Conservation (phyloP, 192 early-diverging fungal genomes). For the Fimicolochytrium jonesii region DNA sequence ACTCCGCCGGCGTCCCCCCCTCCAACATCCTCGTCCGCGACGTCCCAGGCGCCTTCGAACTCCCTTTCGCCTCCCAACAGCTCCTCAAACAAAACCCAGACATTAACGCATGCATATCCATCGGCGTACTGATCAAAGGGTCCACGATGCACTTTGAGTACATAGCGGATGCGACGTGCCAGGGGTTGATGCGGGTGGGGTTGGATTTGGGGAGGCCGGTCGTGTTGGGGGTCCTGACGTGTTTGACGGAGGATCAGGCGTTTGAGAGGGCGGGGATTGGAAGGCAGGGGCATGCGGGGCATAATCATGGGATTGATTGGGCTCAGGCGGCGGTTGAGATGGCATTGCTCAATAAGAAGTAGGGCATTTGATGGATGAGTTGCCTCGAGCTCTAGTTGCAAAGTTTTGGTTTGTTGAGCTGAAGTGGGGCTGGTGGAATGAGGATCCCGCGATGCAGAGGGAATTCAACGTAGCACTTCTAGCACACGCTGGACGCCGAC, state of each 20-base stretch:
- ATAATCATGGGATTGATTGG: conserved; percentile 98
- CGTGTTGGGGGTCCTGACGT: conserved; percentile 96
- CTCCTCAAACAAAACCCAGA: conserved; percentile 81
- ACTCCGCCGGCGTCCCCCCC: conserved; percentile 57
- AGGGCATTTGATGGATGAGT: no score
- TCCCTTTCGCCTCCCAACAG: conserved; percentile 82
- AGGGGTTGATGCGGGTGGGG: conserved; percentile 93
- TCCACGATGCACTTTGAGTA: conserved; percentile 99
- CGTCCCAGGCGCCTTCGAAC: conserved; percentile 92
- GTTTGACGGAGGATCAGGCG: conserved; percentile 91
- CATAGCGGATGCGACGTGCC: conserved; percentile 89
- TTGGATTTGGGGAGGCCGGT: conserved; percentile 82
- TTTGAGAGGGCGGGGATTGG: conserved; percentile 72
- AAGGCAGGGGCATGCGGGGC: conserved; percentile 56
- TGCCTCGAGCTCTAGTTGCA: no score
- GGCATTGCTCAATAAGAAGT: conserved; percentile 40
- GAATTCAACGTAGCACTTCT: no score
- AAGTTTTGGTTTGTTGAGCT: no score
- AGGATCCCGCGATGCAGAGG: no score
- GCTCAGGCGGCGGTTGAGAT: conserved; percentile 94
- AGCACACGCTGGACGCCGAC: no score
- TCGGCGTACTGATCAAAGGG: conserved; percentile 99
- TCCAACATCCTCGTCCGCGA: conserved; percentile 72
- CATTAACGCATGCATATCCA: conserved; percentile 85
- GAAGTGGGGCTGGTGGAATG: no score